Evolutionary conservation across 2,329 filamentous ascomycete species (phyloP), one percentile per base, ranked within the genome.

Genomic region (Sclerotinia subarctica): DNA sequence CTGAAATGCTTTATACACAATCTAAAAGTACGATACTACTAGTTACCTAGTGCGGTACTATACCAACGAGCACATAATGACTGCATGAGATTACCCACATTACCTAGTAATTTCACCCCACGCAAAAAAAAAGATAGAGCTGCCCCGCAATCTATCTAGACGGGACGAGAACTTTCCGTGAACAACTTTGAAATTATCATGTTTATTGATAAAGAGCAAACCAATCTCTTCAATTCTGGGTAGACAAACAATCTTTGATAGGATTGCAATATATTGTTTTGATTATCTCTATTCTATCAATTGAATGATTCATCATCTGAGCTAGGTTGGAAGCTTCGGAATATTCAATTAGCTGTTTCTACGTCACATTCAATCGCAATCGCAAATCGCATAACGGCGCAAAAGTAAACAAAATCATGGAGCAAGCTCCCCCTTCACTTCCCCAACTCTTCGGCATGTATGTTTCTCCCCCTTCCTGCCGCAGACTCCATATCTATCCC

Each of bases 401-500:
- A 10, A 26, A 35, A 38, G 8, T 21, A 15, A 3, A 26, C 3
- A 26, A 51, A 51, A 51, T 11, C 54, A 66, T 66, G 64, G 64
- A 60, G 53, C 64, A 66, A 69, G 42, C 49, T 52, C 32, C 67
- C 63, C 44, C 66, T 62, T 44, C 59, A 46, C 62, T 76, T 32
- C 74, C 73, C 3, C 74, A 75, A 54, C 69, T 76, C 47, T 77
- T 77, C 51, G 75, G 75, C 29, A 68, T 77, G 70, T 74, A 68
- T 10, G 71, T 70, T 21, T 29, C 3, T 24, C 19, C 29, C 38
- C n/a, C 17, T 42, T n/a, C 44, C 17, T 21, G 17, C 29, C 21
- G 8, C 26, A n/a, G 17, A 35, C 11, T 21, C 32, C 42, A 11
- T n/a, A 21, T 29, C 26, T 19, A 52, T 26, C 21, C 46, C 53